phyloP scores from a whole-genome alignment of 2,329 filamentous ascomycete species.

The Nemania bipapillata region DNA sequence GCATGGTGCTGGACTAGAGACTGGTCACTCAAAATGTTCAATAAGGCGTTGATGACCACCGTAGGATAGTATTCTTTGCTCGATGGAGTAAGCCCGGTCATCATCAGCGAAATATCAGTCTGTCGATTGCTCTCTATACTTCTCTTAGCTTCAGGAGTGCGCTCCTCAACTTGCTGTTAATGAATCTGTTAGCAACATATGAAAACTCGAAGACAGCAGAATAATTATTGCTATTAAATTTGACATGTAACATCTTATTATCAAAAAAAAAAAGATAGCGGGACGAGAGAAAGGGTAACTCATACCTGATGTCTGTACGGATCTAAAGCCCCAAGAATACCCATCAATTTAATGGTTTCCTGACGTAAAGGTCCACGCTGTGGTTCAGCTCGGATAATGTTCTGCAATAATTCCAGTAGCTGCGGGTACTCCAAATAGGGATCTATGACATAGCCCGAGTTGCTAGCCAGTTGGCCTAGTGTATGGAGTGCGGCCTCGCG shows the following conservation, averaged over 20 bases:
- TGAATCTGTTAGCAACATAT: constrained; percentile 38
- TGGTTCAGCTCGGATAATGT: constrained; percentile 89
- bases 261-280: constrained; percentile 35
- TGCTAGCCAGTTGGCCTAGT: constrained; percentile 90
- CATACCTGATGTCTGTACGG: constrained; percentile 88
- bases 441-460: constrained; percentile 96
- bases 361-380: constrained; percentile 85
- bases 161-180: constrained; percentile 81
- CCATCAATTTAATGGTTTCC: constrained; percentile 96
- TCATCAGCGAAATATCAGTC: constrained; percentile 96
- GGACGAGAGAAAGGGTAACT: constrained; percentile 33
- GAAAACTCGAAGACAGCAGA: neutral
- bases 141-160: constrained; percentile 81
- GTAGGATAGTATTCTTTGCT: constrained; percentile 99
- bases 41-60: constrained; percentile 93
- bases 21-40: constrained; percentile 89
- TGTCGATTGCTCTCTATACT: constrained; percentile 72
- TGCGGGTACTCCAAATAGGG: constrained; percentile 96
- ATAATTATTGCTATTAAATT: neutral
- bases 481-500: constrained; percentile 91
- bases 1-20: constrained; percentile 92
- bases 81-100: constrained; percentile 94
- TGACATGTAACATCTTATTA: neutral
- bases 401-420: constrained; percentile 89
- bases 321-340: constrained; percentile 92